Evolutionary conservation across 148 eudicot species (phyloP).

Genomic region (Silene latifolia): DNA sequence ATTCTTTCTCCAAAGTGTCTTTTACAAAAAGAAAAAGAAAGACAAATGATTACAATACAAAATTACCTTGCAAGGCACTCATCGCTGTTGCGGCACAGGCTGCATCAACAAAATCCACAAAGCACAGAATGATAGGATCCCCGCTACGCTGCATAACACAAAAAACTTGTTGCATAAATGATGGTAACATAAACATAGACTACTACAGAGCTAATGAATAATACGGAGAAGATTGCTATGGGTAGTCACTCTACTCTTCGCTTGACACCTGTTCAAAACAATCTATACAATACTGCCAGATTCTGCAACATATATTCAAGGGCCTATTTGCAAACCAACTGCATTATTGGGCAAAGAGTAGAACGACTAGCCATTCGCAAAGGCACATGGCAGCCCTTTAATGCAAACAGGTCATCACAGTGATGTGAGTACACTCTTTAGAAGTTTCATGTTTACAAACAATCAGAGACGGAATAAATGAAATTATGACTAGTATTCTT

Average conservation of each 20-base stretch:
- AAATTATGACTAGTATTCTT: background rate
- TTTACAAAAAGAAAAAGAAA: background rate
- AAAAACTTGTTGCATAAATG: background rate
- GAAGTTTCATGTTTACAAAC: background rate
- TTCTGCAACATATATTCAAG: background rate
- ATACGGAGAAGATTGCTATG: background rate
- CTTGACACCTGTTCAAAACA: background rate
- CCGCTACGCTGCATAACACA: slow-evolving; percentile 55
- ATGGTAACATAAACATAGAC: background rate
- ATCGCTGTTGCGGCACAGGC: slow-evolving; percentile 82
- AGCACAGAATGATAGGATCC: slow-evolving; percentile 60
- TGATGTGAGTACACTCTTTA: background rate
- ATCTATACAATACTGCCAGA: background rate
- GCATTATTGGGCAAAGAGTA: background rate
- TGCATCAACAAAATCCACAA: slow-evolving; percentile 62
- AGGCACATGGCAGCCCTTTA: background rate
- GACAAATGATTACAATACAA: background rate
- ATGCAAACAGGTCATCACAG: background rate
- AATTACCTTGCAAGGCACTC: slow-evolving; percentile 72
- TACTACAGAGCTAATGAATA: background rate
- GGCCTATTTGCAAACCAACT: background rate
- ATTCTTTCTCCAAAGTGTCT: background rate
- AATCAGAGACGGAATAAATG: background rate
- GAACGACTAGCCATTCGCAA: background rate
- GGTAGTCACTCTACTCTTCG: background rate